These are phyloP conservation scores for Alternaria tenuissima DNA, from an alignment of 2,329 filamentous ascomycete species.

Conservation along the genomic window DNA sequence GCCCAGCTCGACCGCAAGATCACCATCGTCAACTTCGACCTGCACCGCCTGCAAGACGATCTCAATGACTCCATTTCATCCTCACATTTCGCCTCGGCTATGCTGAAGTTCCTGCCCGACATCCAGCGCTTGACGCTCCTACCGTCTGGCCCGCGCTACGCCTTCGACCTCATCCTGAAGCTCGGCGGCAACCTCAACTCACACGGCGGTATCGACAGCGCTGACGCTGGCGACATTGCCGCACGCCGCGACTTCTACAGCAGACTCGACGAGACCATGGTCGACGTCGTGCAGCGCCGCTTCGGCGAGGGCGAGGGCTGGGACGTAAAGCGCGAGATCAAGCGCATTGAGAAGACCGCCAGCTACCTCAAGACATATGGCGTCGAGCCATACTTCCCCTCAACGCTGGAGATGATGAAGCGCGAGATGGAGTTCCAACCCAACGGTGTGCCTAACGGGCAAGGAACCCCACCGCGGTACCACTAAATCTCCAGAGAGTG, in stretches of 20 bases:
- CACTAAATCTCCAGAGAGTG: constrained; percentile 35
- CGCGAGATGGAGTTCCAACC: constrained; percentile 49
- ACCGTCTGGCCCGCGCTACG: constrained; percentile 57
- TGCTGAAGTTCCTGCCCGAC: constrained; percentile 64
- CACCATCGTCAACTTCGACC: constrained; percentile 65
- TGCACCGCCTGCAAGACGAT: constrained; percentile 64
- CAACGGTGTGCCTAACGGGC: constrained; percentile 37
- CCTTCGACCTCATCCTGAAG: constrained; percentile 64
- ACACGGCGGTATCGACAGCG: constrained; percentile 61
- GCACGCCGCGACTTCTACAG: constrained; percentile 61
- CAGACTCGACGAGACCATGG: constrained; percentile 60
- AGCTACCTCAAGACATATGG: constrained; percentile 61
- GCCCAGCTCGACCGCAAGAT: constrained; percentile 67
- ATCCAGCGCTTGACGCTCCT: constrained; percentile 60
- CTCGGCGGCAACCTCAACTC: constrained; percentile 64
- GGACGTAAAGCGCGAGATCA: constrained; percentile 62
- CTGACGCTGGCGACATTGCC: constrained; percentile 57
- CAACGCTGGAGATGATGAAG: constrained; percentile 60
- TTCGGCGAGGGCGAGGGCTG: constrained; percentile 62
- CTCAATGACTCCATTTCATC: constrained; percentile 63
- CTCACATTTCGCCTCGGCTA: constrained; percentile 62
- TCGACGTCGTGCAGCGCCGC: constrained; percentile 60
- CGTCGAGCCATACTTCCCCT: constrained; percentile 63
- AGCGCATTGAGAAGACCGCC: constrained; percentile 65
- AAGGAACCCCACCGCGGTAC: constrained; percentile 48